Evolutionary conservation across 2,329 filamentous ascomycete species (phyloP), one percentile per base, ranked within the genome.

Genomic region (Macrophomina pseudophaseolina): DNA sequence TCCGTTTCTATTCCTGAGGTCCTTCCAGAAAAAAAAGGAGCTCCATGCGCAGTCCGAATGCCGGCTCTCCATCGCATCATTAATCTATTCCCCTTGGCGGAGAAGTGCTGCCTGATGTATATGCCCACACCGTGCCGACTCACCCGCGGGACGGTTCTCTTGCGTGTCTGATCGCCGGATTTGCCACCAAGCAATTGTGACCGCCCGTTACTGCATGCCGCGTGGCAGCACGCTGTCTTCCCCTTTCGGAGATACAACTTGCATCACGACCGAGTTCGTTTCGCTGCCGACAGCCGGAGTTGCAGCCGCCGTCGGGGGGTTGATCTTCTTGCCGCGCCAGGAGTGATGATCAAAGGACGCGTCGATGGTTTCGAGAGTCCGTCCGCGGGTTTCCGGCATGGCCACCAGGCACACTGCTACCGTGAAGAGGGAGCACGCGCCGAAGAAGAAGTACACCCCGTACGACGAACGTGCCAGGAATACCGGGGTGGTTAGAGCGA

Each of bases 311-410:
- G 33, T 5, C 35, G 54, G 4, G n/a, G 33, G n/a, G 5, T 32
- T 42, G 38, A 28, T 48, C 51, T 56, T 65, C 28, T 42, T 56
- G 11, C 51, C 30, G 16, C 52, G 63, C 64, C 64, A 66, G 5
- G 65, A 54, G 16, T 51, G 65, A 67, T 72, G 73, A 68, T 79
- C 77, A 66, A 85, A 85, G 0, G 81, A 80, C 12, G 80, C 75
- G 60, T 85, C 80, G 56, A 85, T 86, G 51, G 80, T 78, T 60
- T 85, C 83, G n/a, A 86, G 75, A 0, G 79, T 80, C 11, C 76
- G 73, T 0, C 84, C 84, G 30, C 81, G 77, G 0, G 84, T 86
- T 70, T 86, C 84, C 0, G 81, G 82, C 83, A 86, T 86, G 54
- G 77, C 83, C 0, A 79, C 59, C 1, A 76, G 73, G 30, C 72